A percentile compares a stretch with the other conserved stretches of the same genome.
phyloP scores from a whole-genome alignment of 2,329 filamentous ascomycete species.

The Scolecobasidium constrictum region DNA sequence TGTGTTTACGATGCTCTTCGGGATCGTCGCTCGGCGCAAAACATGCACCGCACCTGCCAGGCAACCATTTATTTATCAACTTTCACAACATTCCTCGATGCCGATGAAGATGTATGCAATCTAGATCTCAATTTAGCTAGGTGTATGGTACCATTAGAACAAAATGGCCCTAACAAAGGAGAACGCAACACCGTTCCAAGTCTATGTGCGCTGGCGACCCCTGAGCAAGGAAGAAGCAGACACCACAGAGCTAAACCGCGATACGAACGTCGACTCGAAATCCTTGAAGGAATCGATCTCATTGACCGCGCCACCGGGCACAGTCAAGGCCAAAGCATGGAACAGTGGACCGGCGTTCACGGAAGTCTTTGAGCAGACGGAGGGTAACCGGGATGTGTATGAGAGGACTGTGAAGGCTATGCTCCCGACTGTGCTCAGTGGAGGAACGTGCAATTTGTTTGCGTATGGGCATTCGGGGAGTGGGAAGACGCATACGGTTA shows the following conservation, averaged over 20 bases:
- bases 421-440: conserved; percentile 19
- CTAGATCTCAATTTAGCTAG: too few species aligned
- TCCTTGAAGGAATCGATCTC: background rate
- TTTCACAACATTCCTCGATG: too few species aligned
- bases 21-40: too few species aligned
- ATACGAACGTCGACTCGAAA: background rate
- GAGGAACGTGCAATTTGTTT: conserved; percentile 30
- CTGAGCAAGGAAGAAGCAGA: background rate
- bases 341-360: background rate
- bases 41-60: too few species aligned
- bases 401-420: background rate
- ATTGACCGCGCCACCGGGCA: background rate
- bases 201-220: background rate
- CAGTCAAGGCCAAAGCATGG: background rate
- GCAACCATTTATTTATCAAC: too few species aligned
- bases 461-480: conserved; percentile 33
- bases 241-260: background rate
- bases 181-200: too few species aligned
- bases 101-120: too few species aligned
- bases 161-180: too few species aligned
- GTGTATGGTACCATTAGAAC: too few species aligned
- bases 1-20: too few species aligned
- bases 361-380: background rate
- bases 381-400: background rate
- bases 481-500: conserved; percentile 31